Base-by-base conservation (phyloP, 352 stramenopile genomes). In the Globisporangium viniferum region DNA sequence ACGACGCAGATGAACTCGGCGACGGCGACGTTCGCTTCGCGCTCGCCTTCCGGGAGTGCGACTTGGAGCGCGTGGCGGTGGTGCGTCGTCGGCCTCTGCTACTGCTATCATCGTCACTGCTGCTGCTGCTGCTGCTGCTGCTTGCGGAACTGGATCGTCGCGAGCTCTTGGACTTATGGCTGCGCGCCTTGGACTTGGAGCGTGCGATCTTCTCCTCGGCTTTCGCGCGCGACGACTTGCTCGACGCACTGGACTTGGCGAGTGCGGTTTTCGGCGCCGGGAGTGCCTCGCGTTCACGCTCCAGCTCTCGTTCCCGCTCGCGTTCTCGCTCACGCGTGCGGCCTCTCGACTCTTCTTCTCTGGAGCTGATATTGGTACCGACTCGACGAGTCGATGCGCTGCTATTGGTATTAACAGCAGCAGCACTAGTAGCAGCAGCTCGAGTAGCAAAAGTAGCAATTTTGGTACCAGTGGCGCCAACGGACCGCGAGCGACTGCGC, bases 161-260 rank as follows among this genome's bases (percentile, higher is more conserved):
- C 61, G 35, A 48, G 35, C 35, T 27, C 48, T 29, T 31, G 33
- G 72, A 72, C 41, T 66, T 76, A 15, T 64, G 60, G 6, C 33
- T 66, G 6, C 66, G 65, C 27, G 35, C 24, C 24, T 60, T 69
- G 7, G 82, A 90, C 65, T 86, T 82, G 64, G 84, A 88, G 24
- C 74, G 77, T 54, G 75, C 78, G 49, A 71, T 76, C 15, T 39
- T 71, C 7, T 67, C 68, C 35, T 76, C 55, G 10, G 70, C 72
- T 49, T 70, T 75, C 44, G 35, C 12, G 1, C 62, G 46, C 20
- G 41, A 53, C 7, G 18, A 24, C 12, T 49, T 53, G 0, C 29
- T 44, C n/a, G 46, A 39, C 7, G 39, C 14, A 5, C n/a, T 55
- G 14, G 59, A 12, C 39, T 61, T 69, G n/a, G 59, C 18, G 9